These are phyloP conservation scores for Fusarium transvaalense DNA, from an alignment of 2,329 filamentous ascomycete species.

Conservation along the genomic window DNA sequence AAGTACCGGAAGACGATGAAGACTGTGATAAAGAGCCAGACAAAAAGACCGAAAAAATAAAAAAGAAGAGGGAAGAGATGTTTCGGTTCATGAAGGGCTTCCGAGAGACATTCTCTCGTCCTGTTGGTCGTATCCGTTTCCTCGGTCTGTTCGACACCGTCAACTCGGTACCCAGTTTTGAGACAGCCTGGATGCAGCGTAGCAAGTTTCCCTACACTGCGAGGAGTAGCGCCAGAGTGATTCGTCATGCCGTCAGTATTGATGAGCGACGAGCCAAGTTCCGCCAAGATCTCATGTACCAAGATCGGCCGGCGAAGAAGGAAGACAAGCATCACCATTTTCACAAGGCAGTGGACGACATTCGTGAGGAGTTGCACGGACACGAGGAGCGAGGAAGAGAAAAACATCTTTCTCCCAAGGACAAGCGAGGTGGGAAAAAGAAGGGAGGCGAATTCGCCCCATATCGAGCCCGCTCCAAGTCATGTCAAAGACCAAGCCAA, in stretches of 20 bases:
- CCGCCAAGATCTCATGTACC: slow-evolving; percentile 76
- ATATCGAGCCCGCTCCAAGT: slow-evolving; percentile 58
- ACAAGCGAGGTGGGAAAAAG: slow-evolving; percentile 9
- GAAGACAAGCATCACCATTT: slow-evolving; percentile 43
- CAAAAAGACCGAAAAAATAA: slow-evolving; percentile 57
- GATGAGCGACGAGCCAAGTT: slow-evolving; percentile 80
- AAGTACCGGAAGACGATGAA: slow-evolving; percentile 57
- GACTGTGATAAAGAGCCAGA: not conserved
- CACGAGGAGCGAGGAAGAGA: slow-evolving; percentile 35
- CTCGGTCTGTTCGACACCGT: slow-evolving; percentile 86
- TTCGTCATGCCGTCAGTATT: slow-evolving; percentile 77
- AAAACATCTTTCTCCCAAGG: slow-evolving; percentile 31
- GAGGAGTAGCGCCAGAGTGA: slow-evolving; percentile 68
- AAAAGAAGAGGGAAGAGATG: slow-evolving; percentile 64
- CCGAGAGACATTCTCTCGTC: slow-evolving; percentile 82
- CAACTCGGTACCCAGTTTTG: slow-evolving; percentile 83
- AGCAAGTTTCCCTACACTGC: slow-evolving; percentile 80
- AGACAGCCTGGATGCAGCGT: slow-evolving; percentile 81
- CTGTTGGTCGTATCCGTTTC: slow-evolving; percentile 79
- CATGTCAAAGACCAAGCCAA: slow-evolving; percentile 49
- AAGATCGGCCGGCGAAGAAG: slow-evolving; percentile 49
- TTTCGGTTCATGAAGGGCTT: slow-evolving; percentile 83
- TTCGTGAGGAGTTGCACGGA: slow-evolving; percentile 29
- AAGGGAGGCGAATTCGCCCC: slow-evolving; percentile 51
- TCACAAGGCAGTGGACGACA: slow-evolving; percentile 43